These are phyloP conservation scores for Phytomonas francai DNA, from an alignment of 208 protist species.

Conservation along the genomic window DNA sequence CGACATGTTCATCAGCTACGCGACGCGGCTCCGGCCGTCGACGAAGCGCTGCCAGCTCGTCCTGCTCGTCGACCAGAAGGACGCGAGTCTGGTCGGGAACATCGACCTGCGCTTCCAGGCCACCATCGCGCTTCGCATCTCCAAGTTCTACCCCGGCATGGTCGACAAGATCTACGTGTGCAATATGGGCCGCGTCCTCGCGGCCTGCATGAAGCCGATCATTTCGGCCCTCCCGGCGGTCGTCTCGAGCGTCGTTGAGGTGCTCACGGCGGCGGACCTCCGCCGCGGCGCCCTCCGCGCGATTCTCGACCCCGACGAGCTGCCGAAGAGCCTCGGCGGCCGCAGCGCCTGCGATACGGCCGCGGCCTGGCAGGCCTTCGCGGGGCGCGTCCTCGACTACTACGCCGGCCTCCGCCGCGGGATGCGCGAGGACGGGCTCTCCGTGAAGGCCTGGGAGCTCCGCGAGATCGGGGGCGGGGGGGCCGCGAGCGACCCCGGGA, in stretches of 20 bases:
- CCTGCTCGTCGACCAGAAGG: conserved; percentile 74
- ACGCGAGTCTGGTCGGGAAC: conserved; percentile 61
- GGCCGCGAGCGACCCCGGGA: too few relatives aligned
- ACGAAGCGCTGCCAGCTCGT: conserved; percentile 53
- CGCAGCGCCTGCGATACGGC: conserved; percentile 57
- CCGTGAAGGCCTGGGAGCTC: conserved; percentile 69
- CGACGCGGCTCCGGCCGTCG: conserved; percentile 43
- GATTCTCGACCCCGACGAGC: conserved; percentile 40
- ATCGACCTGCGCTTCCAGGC: conserved; percentile 73
- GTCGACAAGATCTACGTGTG: conserved; percentile 77
- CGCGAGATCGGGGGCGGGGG: conserved; percentile 23
- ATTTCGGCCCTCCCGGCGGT: conserved; percentile 53
- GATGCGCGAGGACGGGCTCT: conserved; percentile 27
- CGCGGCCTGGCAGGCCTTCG: conserved; percentile 35
- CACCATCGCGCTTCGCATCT: conserved; percentile 60
- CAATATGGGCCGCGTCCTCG: conserved; percentile 57
- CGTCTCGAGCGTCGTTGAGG: conserved; percentile 57
- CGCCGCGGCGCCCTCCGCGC: conserved; percentile 45
- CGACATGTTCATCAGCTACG: conserved; percentile 75
- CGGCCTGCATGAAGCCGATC: conserved; percentile 55
- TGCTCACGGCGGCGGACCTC: conserved; percentile 56
- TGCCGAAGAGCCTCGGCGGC: conserved; percentile 55
- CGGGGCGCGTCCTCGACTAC: conserved; percentile 38
- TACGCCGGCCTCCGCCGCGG: conserved; percentile 36
- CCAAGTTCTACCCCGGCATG: conserved; percentile 67